Conservation (phyloP, 257 asterid species). For the Henckelia pumila region DNA sequence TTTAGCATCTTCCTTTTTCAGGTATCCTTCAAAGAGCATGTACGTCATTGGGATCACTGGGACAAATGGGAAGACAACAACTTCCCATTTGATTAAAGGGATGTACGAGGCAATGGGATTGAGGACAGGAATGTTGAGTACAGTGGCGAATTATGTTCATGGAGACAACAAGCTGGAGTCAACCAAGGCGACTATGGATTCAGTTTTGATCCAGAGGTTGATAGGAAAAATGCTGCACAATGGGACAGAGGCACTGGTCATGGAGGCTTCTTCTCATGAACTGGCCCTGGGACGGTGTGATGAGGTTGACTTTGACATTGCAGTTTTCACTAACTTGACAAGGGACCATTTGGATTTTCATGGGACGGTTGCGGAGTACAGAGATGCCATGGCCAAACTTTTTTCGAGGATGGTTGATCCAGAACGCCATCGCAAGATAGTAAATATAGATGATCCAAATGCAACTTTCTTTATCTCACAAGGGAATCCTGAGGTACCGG, state of each 20-base stretch:
- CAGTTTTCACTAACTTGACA: slow-evolving; percentile 73
- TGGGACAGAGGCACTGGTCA: slow-evolving; percentile 84
- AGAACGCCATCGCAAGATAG: slow-evolving; percentile 68
- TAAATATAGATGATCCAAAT: slow-evolving; percentile 79
- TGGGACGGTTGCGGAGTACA: slow-evolving; percentile 67
- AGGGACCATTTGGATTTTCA: slow-evolving; percentile 71
- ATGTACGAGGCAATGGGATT: slow-evolving; percentile 97
- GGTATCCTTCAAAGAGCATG: slow-evolving; percentile 76
- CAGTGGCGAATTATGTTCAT: slow-evolving; percentile 64
- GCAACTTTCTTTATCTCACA: slow-evolving; percentile 64
- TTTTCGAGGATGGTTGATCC: slow-evolving; percentile 86
- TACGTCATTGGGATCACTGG: slow-evolving; percentile 81
- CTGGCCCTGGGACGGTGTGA: slow-evolving; percentile 65
- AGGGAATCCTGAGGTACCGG: slow-evolving; percentile 80
- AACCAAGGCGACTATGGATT: slow-evolving; percentile 18
- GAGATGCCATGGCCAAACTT: slow-evolving; percentile 61
- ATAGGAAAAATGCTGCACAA: slow-evolving; percentile 92
- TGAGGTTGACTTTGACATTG: slow-evolving; percentile 86
- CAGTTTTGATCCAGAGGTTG: slow-evolving; percentile 76
- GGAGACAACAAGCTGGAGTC: slow-evolving; percentile 43
- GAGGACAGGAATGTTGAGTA: slow-evolving; percentile 89
- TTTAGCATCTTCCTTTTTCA: slow-evolving; percentile 71
- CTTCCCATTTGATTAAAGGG: slow-evolving; percentile 62
- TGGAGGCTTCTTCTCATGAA: slow-evolving; percentile 79
- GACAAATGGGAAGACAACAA: slow-evolving; percentile 75